phyloP scores from a whole-genome alignment of 1,284 basidiomycete genomes.

The Grifola frondosa region DNA sequence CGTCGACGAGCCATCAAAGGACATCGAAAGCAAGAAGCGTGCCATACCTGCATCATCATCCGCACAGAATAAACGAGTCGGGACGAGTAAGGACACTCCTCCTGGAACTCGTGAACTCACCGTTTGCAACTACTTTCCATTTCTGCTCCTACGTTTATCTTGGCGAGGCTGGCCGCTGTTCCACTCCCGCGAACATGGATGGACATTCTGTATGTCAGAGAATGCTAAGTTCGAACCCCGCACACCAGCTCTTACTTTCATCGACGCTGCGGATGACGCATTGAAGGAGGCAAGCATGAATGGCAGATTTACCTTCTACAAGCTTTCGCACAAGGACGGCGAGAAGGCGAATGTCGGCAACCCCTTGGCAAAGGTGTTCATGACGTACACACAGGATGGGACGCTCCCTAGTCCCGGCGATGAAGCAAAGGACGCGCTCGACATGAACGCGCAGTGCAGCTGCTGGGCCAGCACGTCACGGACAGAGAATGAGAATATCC shows the following conservation, averaged over 20 bases:
- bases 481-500: conserved; percentile 66
- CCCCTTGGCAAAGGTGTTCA: conserved; percentile 86
- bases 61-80: conserved; percentile 55
- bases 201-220: conserved; percentile 79
- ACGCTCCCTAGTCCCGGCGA: conserved; percentile 75
- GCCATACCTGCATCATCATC: conserved; percentile 55
- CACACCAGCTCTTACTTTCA: conserved; percentile 50
- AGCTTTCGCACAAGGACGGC: conserved; percentile 93
- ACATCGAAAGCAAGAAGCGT: conserved; percentile 85
- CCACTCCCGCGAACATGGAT: conserved; percentile 86
- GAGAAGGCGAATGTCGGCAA: conserved; percentile 91
- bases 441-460: conserved; percentile 92
- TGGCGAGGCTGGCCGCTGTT: conserved; percentile 88
- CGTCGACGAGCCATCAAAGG: conserved; percentile 74
- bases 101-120: conserved; percentile 82
- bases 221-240: conserved; percentile 36
- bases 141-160: conserved; percentile 81
- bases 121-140: conserved; percentile 79
- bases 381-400: conserved; percentile 84
- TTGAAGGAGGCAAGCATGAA: conserved; percentile 47
- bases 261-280: conserved; percentile 56
- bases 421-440: conserved; percentile 80
- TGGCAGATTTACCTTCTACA: conserved; percentile 70
- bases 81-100: conserved; percentile 56
- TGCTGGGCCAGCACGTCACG: conserved; percentile 82